phyloP scores from a whole-genome alignment of 176 grass and related monocot species.

The Eragrostis nindensis region DNA sequence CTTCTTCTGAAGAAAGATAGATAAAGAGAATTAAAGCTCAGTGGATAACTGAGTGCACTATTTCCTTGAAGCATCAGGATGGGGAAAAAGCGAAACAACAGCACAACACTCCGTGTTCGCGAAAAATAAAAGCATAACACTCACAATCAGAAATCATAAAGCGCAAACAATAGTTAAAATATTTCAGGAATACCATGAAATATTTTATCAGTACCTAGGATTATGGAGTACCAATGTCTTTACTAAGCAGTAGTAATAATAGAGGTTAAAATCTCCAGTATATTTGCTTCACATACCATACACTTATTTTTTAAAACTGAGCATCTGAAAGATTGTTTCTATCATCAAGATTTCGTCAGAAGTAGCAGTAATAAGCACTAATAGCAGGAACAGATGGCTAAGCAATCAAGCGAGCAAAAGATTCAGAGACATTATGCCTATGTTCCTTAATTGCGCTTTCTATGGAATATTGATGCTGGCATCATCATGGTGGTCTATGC shows the following conservation, averaged over 20 bases:
- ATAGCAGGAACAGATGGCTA: background rate
- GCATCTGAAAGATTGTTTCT: background rate
- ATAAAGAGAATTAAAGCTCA: background rate
- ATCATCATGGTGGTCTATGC: background rate
- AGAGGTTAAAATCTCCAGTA: background rate
- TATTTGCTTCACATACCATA: background rate
- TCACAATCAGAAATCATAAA: background rate
- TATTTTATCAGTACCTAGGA: background rate
- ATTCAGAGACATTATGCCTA: background rate
- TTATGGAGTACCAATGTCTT: background rate
- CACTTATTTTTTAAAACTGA: background rate
- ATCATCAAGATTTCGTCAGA: background rate
- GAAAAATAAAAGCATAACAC: no score
- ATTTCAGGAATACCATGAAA: constrained; percentile 10
- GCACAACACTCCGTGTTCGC: no score
- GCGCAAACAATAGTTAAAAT: background rate
- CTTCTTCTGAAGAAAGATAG: constrained; percentile 30
- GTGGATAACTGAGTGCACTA: background rate
- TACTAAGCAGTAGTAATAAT: background rate
- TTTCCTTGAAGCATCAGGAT: background rate
- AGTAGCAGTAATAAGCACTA: background rate
- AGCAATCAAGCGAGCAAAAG: background rate
- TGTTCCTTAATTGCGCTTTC: background rate
- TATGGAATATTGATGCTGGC: background rate
- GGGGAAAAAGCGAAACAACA: background rate